Evolutionary conservation across 495 filamentous ascomycete genomes (phyloP), one percentile per base, ranked within the genome.

Genomic region (Hyaloscypha bicolor): DNA sequence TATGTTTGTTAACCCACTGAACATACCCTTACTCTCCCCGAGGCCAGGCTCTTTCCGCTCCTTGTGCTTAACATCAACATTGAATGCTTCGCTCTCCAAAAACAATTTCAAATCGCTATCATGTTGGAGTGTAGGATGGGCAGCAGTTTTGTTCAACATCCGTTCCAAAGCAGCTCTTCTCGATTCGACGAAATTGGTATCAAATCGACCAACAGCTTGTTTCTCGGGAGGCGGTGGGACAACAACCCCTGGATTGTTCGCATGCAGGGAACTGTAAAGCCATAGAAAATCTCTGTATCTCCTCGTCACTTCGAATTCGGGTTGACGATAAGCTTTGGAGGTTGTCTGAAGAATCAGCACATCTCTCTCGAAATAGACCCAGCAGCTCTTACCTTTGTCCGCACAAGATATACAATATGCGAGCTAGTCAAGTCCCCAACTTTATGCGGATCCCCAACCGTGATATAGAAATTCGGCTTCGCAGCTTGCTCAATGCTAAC

Each of bases 141-240:
- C 85, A 4, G 94, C 92, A 68, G 88, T 95, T 79, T 96, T 97
- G 80, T 97, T 98, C 48, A 98, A 78, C 95, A 98, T 98, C 69
- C 94, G 88, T 78, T 99, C 95, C 56, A 98, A 79, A 16, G 95
- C 95, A 51, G 92, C 89, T 74, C 95, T 85, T 70, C 95, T 82
- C 29, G 92, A 90, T 76, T 99, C 95, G 63, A 99, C 93, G 72
- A 99, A 99, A 75, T 97, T 96, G 64, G 89, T 91, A 78, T 99
- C 95, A 74, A 99, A 99, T 48, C 95, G 88, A 51, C 94, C 94
- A 56, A 98, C 91, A 14, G 95, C 93, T 79, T 99, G 96, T 80
- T 99, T 99, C 81, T 99, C 95, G 5, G 95, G 95, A 4, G 95
- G 95, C 48, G 95, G 96, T 1, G 95, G 95, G 22, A 98, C 93